phyloP scores from a whole-genome alignment of 73 alveolate genomes.

The Stentor coeruleus region DNA sequence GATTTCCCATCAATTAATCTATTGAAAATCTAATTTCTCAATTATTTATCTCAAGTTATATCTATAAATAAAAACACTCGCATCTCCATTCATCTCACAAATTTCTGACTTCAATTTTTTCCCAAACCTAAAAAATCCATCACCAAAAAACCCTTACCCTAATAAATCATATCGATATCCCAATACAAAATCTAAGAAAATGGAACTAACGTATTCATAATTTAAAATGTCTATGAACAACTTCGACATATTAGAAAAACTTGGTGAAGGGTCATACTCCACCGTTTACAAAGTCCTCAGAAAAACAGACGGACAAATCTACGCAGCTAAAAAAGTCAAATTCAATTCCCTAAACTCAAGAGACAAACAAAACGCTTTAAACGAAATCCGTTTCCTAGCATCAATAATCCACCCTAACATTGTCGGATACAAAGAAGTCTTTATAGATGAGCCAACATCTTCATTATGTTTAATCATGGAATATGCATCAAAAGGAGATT shows the following conservation, averaged over 20 bases:
- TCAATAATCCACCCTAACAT: constrained; percentile 53
- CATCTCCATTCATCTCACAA: no score
- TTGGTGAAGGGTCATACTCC: constrained; percentile 49
- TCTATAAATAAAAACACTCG: no score
- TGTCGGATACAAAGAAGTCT: constrained; percentile 57
- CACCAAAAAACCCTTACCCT: no score
- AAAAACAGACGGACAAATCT: constrained; percentile 39
- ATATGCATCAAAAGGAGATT: constrained; percentile 67
- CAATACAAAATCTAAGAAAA: no score
- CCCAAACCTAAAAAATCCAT: no score
- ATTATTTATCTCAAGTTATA: no score
- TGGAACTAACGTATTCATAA: no score
- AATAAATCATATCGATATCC: no score
- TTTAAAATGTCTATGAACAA: constrained; percentile 30
- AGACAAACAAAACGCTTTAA: constrained; percentile 58
- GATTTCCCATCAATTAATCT: no score
- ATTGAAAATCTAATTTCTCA: no score
- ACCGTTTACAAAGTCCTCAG: constrained; percentile 40
- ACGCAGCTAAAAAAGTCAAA: constrained; percentile 50
- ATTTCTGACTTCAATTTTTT: no score
- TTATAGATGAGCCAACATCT: constrained; percentile 37
- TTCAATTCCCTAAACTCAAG: constrained; percentile 35
- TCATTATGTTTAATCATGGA: constrained; percentile 42
- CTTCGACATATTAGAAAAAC: constrained; percentile 23
- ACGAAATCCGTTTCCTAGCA: constrained; percentile 57